Conservation (phyloP, 352 stramenopile species). For the Blastocystis sp. region DNA sequence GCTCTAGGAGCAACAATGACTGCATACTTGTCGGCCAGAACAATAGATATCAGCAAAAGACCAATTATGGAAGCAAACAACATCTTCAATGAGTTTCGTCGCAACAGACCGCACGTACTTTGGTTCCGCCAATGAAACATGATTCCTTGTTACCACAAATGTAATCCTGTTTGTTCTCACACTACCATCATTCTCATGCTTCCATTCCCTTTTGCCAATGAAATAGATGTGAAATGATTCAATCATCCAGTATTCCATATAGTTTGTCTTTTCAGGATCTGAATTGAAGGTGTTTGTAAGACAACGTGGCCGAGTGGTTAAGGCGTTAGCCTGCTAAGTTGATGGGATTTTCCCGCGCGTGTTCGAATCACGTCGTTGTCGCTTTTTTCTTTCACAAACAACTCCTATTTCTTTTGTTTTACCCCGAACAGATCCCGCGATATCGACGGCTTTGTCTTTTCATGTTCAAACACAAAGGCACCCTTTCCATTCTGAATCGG, state of each 20-base stretch:
- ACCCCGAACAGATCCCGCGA: neutral
- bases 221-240: no score
- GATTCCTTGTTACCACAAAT: no score
- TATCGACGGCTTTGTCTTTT: neutral
- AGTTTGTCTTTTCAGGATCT: no score
- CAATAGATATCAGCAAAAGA: neutral
- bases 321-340: slow-evolving; percentile 33
- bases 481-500: neutral
- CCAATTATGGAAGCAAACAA: no score
- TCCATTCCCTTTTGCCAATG: no score
- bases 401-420: neutral
- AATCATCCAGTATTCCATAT: no score
- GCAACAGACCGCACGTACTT: no score
- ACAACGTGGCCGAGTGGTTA: slow-evolving; percentile 29
- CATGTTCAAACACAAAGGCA: neutral
- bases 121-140: no score
- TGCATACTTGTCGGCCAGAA: neutral
- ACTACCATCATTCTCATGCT: no score
- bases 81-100: no score
- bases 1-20: slow-evolving; percentile 5
- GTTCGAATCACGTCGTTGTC: slow-evolving; percentile 42
- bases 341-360: slow-evolving; percentile 18
- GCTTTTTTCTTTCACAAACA: slow-evolving; percentile 29
- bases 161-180: no score
- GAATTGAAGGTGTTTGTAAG: neutral